phyloP scores from a whole-genome alignment of 2,329 filamentous ascomycete genomes.

The Neospermospora avenae region DNA sequence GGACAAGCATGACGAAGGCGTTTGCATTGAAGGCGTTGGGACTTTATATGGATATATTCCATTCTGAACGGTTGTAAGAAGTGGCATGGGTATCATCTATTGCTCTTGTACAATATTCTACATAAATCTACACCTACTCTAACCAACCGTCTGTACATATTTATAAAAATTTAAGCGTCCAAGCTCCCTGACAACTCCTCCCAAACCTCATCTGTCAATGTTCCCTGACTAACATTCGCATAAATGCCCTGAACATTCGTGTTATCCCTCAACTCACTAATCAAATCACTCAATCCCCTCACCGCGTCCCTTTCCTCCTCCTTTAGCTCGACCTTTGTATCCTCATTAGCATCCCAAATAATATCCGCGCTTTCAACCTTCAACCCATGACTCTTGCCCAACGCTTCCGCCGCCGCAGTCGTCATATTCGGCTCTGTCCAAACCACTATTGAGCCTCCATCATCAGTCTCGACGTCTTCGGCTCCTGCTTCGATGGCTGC shows the following conservation, averaged over 20 bases:
- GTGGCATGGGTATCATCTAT: not conserved
- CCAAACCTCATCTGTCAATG: constrained; percentile 52
- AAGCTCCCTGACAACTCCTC: constrained; percentile 50
- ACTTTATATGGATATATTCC: constrained; percentile 5
- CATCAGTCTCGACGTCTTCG: constrained; percentile 66
- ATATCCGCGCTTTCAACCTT: constrained; percentile 75
- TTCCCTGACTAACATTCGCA: constrained; percentile 59
- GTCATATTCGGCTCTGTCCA: constrained; percentile 66
- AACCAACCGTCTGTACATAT: constrained; percentile 5
- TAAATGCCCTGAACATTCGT: constrained; percentile 76
- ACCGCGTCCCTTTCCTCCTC: constrained; percentile 53
- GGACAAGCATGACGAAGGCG: constrained; percentile 5
- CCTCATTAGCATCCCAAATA: constrained; percentile 78
- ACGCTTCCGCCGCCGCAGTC: constrained; percentile 57
- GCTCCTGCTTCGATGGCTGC: constrained; percentile 82
- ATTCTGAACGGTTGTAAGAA: not conserved
- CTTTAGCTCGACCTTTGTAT: constrained; percentile 66
- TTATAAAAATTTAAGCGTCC: constrained; percentile 40
- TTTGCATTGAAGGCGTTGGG: constrained; percentile 26
- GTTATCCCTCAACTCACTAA: constrained; percentile 61
- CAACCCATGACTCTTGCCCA: constrained; percentile 62
- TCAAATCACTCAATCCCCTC: constrained; percentile 56
- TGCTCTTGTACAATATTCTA: constrained; percentile 19
- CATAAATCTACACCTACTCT: constrained; percentile 13
- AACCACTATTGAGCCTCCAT: constrained; percentile 67